Base-by-base conservation (phyloP, 768 basidiomycete species). In the Leccinum barrowsii region DNA sequence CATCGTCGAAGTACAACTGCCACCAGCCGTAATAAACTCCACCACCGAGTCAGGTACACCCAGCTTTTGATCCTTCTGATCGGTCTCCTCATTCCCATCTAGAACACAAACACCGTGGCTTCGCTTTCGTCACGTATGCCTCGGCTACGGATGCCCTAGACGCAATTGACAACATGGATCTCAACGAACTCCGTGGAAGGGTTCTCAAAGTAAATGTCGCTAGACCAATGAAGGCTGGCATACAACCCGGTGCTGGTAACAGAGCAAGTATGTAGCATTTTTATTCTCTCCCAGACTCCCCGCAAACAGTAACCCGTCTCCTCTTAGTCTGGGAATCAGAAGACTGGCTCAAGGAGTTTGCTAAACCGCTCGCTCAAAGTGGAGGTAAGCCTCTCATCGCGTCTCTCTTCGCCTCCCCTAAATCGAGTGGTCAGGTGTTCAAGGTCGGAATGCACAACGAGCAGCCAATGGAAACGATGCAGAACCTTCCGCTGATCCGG, bases 111-210 rank as follows among this genome's bases (percentile, higher is more conserved):
- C 92, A 93, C 72, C 86, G 94, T 48, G 96, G 95, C 10, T 98
- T 94, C 75, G 96, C 88, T 8, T 98, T 98, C 70, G 84, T 98
- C 50, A 94, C 94, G 2, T 98, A 84, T 70, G 75, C 85, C 11
- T 88, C 87, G 7, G 70, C 89, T 8, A 81, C 82, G 22, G 93
- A 96, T 73, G 94, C 96, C 5, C 89, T 92, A 69, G 95, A 98
- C 71, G 96, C 96, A 28, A 96, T 98, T 60, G 96, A 98, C 79
- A 98, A 98, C 76, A 98, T 94, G 92, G 94, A 98, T 74, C 77
- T 95, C 74, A 97, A 96, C 68, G 94, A 95, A 70, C 78, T 91
- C 58, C 81, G 77, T 52, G 92, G 86, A 52, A 83, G 82, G 59
- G 86, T 89, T 53, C 74, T 91, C 61, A 90, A 87, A 76, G 93